phyloP scores from a whole-genome alignment of 495 filamentous ascomycete genomes.

The Penicillium subrubescens region DNA sequence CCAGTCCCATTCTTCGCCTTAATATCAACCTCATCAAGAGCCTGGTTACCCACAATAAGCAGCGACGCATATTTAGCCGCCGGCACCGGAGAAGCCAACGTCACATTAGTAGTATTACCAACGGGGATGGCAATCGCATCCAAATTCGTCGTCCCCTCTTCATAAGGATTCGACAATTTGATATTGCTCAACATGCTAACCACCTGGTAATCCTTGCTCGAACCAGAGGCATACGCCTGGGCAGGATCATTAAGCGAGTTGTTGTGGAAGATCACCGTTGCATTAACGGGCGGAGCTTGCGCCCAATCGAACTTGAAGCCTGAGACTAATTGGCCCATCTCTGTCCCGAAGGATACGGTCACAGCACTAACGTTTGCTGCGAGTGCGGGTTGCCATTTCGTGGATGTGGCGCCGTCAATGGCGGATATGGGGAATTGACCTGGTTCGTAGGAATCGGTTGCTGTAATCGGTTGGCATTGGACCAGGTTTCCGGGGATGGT shows the following conservation, averaged over 20 bases:
- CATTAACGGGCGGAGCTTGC: constrained; percentile 57
- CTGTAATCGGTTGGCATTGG: constrained; percentile 63
- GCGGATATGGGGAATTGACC: constrained; percentile 75
- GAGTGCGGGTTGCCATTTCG: constrained; percentile 68
- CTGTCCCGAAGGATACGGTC: constrained; percentile 50
- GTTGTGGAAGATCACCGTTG: constrained; percentile 59
- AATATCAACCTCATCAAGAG: constrained; percentile 43
- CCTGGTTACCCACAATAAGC: constrained; percentile 51
- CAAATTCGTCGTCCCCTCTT: constrained; percentile 26
- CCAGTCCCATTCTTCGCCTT: constrained; percentile 52
- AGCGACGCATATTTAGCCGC: constrained; percentile 48
- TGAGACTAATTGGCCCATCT: constrained; percentile 45
- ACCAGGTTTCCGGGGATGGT: constrained; percentile 62
- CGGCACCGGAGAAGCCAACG: constrained; percentile 36
- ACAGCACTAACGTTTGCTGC: constrained; percentile 48
- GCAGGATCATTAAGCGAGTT: constrained; percentile 27
- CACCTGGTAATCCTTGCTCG: constrained; percentile 15
- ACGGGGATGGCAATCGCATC: constrained; percentile 40
- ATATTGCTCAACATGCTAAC: constrained; percentile 32
- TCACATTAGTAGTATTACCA: constrained; percentile 52
- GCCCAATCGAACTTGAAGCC: constrained; percentile 71
- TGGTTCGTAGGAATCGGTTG: constrained; percentile 50
- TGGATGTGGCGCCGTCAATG: constrained; percentile 69
- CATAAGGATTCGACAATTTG: constrained; percentile 40
- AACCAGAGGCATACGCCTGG: constrained; percentile 6